Conservation (phyloP, 1,284 basidiomycete genomes). For the Malassezia cuniculi region DNA sequence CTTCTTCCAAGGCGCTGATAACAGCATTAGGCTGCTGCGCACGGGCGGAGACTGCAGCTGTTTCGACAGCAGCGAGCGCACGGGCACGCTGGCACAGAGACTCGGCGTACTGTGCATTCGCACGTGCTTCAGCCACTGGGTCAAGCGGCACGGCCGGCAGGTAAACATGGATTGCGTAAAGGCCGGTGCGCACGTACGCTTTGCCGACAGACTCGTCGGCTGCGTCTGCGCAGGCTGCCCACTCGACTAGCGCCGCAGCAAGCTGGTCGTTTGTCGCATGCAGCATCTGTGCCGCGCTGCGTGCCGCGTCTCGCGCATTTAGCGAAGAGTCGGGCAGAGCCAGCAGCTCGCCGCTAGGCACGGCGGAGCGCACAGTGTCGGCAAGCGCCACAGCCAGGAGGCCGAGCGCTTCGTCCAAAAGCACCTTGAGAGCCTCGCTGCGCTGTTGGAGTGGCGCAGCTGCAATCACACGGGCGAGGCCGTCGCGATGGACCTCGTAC, state of each 20-base stretch:
- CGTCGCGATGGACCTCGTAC: conserved; percentile 2
- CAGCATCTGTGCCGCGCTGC: not conserved
- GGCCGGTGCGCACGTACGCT: conserved; percentile 58
- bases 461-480: too few relatives aligned
- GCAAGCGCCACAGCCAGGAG: not conserved
- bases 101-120: conserved; percentile 52
- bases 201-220: conserved; percentile 46
- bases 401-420: too few relatives aligned
- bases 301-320: not conserved
- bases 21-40: conserved; percentile 53
- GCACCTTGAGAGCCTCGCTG: too few relatives aligned
- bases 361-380: conserved; percentile 1
- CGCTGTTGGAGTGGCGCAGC: too few relatives aligned
- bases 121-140: conserved; percentile 60
- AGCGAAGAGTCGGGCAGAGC: not conserved
- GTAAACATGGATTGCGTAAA: conserved; percentile 58
- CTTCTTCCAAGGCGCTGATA: conserved; percentile 41
- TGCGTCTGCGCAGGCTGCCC: conserved; percentile 1
- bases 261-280: not conserved
- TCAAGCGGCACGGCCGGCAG: conserved; percentile 78
- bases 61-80: conserved; percentile 45
- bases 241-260: not conserved
- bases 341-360: not conserved
- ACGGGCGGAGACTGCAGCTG: conserved; percentile 52
- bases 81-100: conserved; percentile 55